Evolutionary conservation across 371 early-diverging fungal genomes (phyloP), one percentile per base, ranked within the genome.

Genomic region (Rhizopus arrhizus): DNA sequence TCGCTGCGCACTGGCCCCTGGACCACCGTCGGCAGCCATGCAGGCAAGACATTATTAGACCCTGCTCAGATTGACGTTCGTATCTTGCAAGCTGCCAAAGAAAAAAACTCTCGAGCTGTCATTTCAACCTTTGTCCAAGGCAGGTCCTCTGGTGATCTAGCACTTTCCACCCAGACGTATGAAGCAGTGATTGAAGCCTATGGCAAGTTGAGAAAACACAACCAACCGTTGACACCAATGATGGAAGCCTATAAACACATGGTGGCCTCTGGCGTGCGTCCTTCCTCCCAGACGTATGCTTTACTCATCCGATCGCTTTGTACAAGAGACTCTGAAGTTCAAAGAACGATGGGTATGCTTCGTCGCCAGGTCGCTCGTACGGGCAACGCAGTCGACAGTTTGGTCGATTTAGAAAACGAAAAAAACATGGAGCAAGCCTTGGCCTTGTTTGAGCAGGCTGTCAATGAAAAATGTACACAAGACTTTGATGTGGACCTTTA

Each of bases 151-250:
- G 66, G 62, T 31, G 72, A 59, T 4, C 55, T 49, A 13, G 53
- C 70, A 11, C 62, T 75, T 34, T 73, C 74, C 0, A 48, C 69
- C 0, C 65, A 77, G 35, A 80, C 80, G 0, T 83, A 83, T 40
- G 77, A 81, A 58, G 74, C 77, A 22, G 78, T 83, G 5, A 61
- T 83, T 15, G 70, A 73, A 46, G 76, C 84, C 3, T 74, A 80
- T 34, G 68, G 70, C n/a, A 48, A 59, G 11, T 38, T 80, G 3
- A 72, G 66, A 16, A 72, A 63, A 41, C 50, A 58, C 15, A 73
- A 74, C 34, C 65, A 69, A 40, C 68, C 75, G 3, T 45, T 78
- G 22, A 66, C 64, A 0, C 69, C 71, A 7, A 69, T 81, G 66
- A 28, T 77, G 48, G 61, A 69, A 28, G 79, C 76, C 10, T 83